Conservation (phyloP, 192 early-diverging fungal species). For the Pilaira anomala region DNA sequence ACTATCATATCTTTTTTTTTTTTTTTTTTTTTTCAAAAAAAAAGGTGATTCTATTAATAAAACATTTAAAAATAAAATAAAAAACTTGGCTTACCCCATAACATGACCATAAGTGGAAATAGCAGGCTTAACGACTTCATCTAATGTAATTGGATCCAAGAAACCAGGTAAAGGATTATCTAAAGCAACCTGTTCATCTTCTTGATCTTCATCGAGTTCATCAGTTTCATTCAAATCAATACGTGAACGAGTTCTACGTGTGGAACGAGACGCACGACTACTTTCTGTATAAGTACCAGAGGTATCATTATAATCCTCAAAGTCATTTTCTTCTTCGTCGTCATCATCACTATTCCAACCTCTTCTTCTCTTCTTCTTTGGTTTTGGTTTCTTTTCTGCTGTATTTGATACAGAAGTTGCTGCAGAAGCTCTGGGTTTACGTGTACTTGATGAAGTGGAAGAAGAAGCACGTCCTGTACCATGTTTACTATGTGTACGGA, state of each 20-base stretch:
- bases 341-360: conserved; percentile 43
- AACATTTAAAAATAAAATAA: background rate
- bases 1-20: conserved; percentile 50
- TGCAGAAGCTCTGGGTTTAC: conserved; percentile 5
- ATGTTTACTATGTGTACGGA: conserved; percentile 74
- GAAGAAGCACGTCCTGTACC: conserved; percentile 35
- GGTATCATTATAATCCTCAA: conserved; percentile 65
- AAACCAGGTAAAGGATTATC: conserved; percentile 88
- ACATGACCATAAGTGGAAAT: conserved; percentile 94
- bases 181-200: conserved; percentile 45
- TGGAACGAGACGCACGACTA: conserved; percentile 57
- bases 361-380: conserved; percentile 47
- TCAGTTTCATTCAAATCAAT: conserved; percentile 8
- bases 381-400: conserved; percentile 40
- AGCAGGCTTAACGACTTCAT: conserved; percentile 85
- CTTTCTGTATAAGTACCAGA: conserved; percentile 65
- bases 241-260: conserved; percentile 36
- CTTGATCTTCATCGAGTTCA: conserved; percentile 34
- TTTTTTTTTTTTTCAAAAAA: background rate
- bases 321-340: conserved; percentile 58
- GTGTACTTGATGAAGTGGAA: background rate
- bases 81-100: conserved; percentile 80
- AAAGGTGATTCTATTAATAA: background rate
- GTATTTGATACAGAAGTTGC: conserved; percentile 38
- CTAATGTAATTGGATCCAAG: conserved; percentile 92